phyloP scores from a whole-genome alignment of 495 filamentous ascomycete species.

The Daldinia loculata region DNA sequence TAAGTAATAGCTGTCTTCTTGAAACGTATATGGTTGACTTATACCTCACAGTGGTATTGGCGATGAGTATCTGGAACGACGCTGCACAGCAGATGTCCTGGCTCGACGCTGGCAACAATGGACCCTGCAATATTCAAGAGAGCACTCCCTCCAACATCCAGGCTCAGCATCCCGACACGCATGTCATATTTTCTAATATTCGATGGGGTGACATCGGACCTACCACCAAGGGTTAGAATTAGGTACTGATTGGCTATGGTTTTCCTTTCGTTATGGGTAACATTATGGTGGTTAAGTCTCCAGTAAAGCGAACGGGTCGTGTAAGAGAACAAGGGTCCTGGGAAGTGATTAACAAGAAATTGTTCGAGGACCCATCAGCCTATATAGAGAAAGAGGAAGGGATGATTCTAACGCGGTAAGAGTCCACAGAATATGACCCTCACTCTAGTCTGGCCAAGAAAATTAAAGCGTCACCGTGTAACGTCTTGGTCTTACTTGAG shows the following conservation, averaged over 20 bases:
- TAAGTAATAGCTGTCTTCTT: conserved; percentile 48
- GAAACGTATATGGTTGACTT: conserved; percentile 51
- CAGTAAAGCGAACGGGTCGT: too few relatives aligned
- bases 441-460: not conserved
- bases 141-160: conserved; percentile 56
- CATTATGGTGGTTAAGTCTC: not conserved
- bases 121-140: conserved; percentile 60
- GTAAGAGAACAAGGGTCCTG: not conserved
- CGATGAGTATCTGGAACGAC: conserved; percentile 45
- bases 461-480: not conserved
- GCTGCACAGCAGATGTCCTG: conserved; percentile 42
- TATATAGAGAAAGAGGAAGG: not conserved
- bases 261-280: not conserved
- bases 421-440: not conserved
- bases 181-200: conserved; percentile 63
- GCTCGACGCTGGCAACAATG: conserved; percentile 52
- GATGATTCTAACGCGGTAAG: not conserved
- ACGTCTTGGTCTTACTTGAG: not conserved
- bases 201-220: conserved; percentile 42
- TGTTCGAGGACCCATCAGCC: not conserved
- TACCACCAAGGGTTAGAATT: conserved; percentile 21
- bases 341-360: not conserved
- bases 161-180: conserved; percentile 52
- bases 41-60: conserved; percentile 33
- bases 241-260: not conserved